phyloP scores from a whole-genome alignment of 2,329 filamentous ascomycete species.

The Botryotinia narcissicola region DNA sequence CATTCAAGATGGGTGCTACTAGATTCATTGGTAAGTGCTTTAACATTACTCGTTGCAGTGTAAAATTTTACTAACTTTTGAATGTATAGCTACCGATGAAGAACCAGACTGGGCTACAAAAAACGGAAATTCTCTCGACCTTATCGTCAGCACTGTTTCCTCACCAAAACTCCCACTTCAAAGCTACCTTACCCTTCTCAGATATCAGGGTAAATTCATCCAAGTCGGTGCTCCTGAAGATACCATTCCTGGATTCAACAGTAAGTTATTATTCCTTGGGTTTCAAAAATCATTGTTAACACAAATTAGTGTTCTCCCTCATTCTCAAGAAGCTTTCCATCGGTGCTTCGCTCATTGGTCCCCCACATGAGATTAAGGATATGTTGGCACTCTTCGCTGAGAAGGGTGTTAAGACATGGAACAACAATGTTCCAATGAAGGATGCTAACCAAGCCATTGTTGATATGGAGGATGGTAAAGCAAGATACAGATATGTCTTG shows the following conservation, averaged over 20 bases:
- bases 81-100: conserved; percentile 43
- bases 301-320: conserved; percentile 47
- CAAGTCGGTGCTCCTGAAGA: conserved; percentile 67
- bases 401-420: conserved; percentile 57
- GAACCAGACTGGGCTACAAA: conserved; percentile 59
- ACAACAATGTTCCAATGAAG: conserved; percentile 54
- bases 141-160: conserved; percentile 59
- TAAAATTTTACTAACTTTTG: background rate
- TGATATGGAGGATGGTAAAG: conserved; percentile 56
- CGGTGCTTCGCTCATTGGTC: conserved; percentile 41
- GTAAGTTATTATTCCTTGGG: background rate
- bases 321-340: conserved; percentile 54
- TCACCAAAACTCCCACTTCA: conserved; percentile 58
- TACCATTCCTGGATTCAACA: conserved; percentile 51
- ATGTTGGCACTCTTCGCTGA: conserved; percentile 61
- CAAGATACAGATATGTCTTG: conserved; percentile 50
- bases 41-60: background rate
- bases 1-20: conserved; percentile 60
- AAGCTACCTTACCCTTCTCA: conserved; percentile 60
- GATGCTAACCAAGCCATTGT: conserved; percentile 56
- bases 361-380: conserved; percentile 54
- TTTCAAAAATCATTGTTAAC: background rate
- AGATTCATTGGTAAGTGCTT: conserved; percentile 43
- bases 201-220: conserved; percentile 58
- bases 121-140: conserved; percentile 51